Evolutionary conservation across 106 monocot genomes (phyloP), one percentile per base, ranked within the genome.

Genomic region (Hemerocallis citrina): DNA sequence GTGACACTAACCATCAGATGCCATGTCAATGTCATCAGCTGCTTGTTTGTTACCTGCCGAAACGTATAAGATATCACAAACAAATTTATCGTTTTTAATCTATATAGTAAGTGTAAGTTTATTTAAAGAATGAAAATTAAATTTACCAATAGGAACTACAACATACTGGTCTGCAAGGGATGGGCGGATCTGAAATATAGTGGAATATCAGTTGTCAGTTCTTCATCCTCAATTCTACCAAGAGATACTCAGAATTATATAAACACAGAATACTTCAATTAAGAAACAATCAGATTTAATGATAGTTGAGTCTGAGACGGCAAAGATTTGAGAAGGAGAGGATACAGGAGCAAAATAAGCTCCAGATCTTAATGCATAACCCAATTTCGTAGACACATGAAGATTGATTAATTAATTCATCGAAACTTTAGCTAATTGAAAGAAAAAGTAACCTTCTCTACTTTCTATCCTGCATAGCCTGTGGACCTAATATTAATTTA

Each of bases 91-190:
- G 12, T 50, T 20, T 22, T 35, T 23, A 35, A 40, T 24, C 0
- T 5, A 25, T 24, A 69, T 51, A 22, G 14, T 28, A 17, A 34
- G 27, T 29, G n/a, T 15, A 65, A 29, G 60, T 25, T 54, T 5
- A 15, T 35, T 46, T 9, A 31, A 57, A 36, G 7, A 45, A 40
- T 14, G 5, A 41, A 30, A 38, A 46, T 7, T 27, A 51, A 8
- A 34, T n/a, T 66, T 88, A 82, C 96, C 95, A 69, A 61, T 61
- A 24, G 81, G 96, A 52, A 81, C 91, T 9, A 92, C 66, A 28
- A 85, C 56, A 46, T 75, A 98, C 28, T 69, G 79, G 25, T 98
- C 81, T 55, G 72, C 78, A 62, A 70, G 64, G 28, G 84, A 80
- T 9, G 74, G 74, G 28, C 38, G 86, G 15, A 82, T 56, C 88